Percentiles rank a stretch among this genome's conserved stretches.
Conservation (phyloP, 305 asterid species). For the Fraxinus ornus region DNA sequence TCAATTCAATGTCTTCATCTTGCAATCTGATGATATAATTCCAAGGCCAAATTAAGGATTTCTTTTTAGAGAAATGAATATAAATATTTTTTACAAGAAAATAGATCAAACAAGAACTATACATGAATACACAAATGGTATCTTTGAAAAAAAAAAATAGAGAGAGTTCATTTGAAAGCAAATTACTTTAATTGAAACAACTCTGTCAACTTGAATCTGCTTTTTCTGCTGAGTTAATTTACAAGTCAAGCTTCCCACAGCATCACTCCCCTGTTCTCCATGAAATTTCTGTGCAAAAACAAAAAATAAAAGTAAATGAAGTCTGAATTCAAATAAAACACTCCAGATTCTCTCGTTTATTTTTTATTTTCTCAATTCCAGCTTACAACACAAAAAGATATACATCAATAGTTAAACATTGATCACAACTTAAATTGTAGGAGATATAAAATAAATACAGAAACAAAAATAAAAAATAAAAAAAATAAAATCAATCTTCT, state of each 20-base stretch:
- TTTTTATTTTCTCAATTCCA: neutral
- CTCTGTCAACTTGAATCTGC: slow-evolving; percentile 71
- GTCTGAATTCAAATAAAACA: neutral
- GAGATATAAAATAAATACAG: neutral
- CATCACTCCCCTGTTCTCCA: slow-evolving; percentile 50
- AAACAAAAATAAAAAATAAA: neutral
- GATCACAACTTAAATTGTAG: neutral
- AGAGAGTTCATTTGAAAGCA: neutral
- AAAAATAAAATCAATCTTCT: neutral
- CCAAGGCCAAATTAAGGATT: neutral
- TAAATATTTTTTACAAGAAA: neutral
- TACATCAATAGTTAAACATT: neutral
- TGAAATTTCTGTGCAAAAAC: slow-evolving; percentile 33
- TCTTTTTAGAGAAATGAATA: slow-evolving; percentile 8
- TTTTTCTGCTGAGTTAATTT: slow-evolving; percentile 58
- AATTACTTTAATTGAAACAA: slow-evolving; percentile 54
- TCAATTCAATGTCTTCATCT: neutral
- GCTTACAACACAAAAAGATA: neutral
- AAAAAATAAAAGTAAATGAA: slow-evolving; percentile 15
- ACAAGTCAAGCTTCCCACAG: slow-evolving; percentile 33
- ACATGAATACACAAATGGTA: neutral
- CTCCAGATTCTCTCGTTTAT: neutral
- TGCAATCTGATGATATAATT: neutral
- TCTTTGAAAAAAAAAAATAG: neutral
- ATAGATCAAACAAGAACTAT: neutral